phyloP scores from a whole-genome alignment of 2,329 filamentous ascomycete species.

The Ophiostoma tasmaniense region DNA sequence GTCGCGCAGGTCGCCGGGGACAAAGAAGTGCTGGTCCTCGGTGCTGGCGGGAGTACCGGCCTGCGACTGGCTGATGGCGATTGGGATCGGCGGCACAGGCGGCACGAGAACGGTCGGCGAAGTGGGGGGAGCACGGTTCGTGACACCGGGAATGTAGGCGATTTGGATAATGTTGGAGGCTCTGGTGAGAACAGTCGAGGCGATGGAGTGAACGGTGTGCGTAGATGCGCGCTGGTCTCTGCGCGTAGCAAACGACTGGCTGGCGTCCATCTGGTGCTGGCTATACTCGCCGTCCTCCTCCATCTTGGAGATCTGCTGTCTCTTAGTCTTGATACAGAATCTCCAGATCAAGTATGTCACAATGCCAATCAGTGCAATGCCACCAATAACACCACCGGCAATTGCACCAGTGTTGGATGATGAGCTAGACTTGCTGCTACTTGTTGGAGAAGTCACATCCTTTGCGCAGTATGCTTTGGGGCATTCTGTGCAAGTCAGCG shows the following conservation, averaged over 20 bases:
- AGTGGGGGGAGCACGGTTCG: constrained; percentile 78
- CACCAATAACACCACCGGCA: constrained; percentile 83
- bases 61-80: constrained; percentile 37
- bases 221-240: constrained; percentile 64
- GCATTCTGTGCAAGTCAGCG: constrained; percentile 40
- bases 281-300: constrained; percentile 48
- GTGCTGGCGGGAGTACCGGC: constrained; percentile 48
- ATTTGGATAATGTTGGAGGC: constrained; percentile 99
- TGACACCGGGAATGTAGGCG: constrained; percentile 95
- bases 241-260: constrained; percentile 46
- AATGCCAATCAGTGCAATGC: constrained; percentile 64
- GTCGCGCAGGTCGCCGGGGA: constrained; percentile 80
- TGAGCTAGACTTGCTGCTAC: constrained; percentile 25
- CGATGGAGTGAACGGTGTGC: constrained; percentile 82
- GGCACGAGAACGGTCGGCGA: constrained; percentile 74
- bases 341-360: constrained; percentile 76
- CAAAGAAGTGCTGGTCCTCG: constrained; percentile 85
- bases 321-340: constrained; percentile 74
- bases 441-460: constrained; percentile 20
- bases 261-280: constrained; percentile 35
- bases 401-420: constrained; percentile 74
- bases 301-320: constrained; percentile 48
- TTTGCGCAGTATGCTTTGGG: constrained; percentile 38
- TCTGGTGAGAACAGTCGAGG: constrained; percentile 87
- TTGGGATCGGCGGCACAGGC: constrained; percentile 88